Evolutionary conservation across 2,329 filamentous ascomycete species (phyloP), one percentile per base, ranked within the genome.

Genomic region (Coniochaeta sp.): DNA sequence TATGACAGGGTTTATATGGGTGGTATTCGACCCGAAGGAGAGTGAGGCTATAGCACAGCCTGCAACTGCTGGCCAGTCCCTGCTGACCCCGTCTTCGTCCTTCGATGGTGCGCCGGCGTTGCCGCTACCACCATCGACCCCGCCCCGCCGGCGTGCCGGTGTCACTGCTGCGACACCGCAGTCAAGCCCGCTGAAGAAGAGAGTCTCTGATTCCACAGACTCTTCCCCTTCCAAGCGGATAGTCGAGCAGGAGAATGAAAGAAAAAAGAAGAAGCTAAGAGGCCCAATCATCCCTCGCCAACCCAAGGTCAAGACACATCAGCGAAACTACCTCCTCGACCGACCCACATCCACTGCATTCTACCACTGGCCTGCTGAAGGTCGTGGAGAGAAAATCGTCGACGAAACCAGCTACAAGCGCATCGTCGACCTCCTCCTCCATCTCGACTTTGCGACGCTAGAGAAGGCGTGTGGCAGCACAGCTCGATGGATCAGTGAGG

Each of bases 1-100:
- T 19, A 81, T 96, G 69, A 96, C 96, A 0, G 96, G 96, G 0
- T 99, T 99, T 66, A 81, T 98, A 28, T 99, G 96, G 93, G 77
- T 97, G 28, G 88, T 97, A 0, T 89, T 97, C 65, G 88, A 91
- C 36, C 81, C 85, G 10, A 62, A 69, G 19, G 38, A 58, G 34
- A 26, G 60, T 19, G 52, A 62, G 10, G 55, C 24, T 9, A 28
- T 12, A 22, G 17, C 12, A 38, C 8, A 56, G 14, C 2, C 24
- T 30, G 32, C 55, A 44, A 19, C 5, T 57, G 34, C 28, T 30
- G 54, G 24, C 42, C 19, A 47, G 14, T 36, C 54, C 42, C 42
- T 52, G 22, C 36, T 32, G 16, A 36, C 55, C 22, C 14, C 50
- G 19, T 17, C 58, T 9, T 38, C 42, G n/a, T 55, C 40, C 16